Percentiles rank a stretch among this genome's conserved stretches.
These are phyloP conservation scores for Neonectria faginata DNA, from an alignment of 2,329 filamentous ascomycete genomes.

Conservation along the genomic window DNA sequence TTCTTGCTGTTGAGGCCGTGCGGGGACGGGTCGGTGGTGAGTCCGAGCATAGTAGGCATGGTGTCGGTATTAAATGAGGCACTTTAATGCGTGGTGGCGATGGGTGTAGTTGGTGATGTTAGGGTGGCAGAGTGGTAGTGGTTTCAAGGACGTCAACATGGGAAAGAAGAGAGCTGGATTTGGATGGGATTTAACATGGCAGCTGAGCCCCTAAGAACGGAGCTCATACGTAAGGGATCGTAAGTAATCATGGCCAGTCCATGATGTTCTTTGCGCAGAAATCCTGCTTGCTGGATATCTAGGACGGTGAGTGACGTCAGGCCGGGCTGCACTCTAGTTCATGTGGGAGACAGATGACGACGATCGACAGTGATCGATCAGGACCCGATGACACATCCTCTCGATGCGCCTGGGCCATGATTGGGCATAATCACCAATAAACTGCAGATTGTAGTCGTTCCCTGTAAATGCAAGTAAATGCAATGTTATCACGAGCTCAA, in stretches of 20 bases:
- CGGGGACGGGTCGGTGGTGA: slow-evolving; percentile 43
- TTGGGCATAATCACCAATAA: not conserved
- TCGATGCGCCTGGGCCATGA: not conserved
- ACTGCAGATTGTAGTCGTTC: not conserved
- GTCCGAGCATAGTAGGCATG: slow-evolving; percentile 46
- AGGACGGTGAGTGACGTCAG: slow-evolving; percentile 45
- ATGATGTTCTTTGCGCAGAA: slow-evolving; percentile 40
- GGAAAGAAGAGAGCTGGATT: not conserved
- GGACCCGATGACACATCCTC: slow-evolving; percentile 14
- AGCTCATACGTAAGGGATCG: slow-evolving; percentile 19
- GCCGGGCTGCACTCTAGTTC: slow-evolving; percentile 29
- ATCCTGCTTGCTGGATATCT: slow-evolving; percentile 45
- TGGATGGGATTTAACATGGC: slow-evolving; percentile 12
- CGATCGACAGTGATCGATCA: slow-evolving; percentile 39
- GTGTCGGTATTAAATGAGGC: slow-evolving; percentile 24
- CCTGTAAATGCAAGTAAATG: not conserved
- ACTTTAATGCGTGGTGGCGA: not conserved
- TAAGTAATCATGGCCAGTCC: slow-evolving; percentile 26
- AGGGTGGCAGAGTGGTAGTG: not conserved
- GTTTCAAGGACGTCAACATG: not conserved
- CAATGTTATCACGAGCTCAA: not conserved
- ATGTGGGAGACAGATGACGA: slow-evolving; percentile 41
- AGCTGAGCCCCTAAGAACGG: slow-evolving; percentile 21
- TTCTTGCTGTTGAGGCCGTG: slow-evolving; percentile 37
- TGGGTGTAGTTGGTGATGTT: not conserved